Percentiles rank a stretch among this genome's conserved stretches.
Evolutionary conservation across 495 filamentous ascomycete genomes (phyloP).

Genomic region (Annulohypoxylon stygium): DNA sequence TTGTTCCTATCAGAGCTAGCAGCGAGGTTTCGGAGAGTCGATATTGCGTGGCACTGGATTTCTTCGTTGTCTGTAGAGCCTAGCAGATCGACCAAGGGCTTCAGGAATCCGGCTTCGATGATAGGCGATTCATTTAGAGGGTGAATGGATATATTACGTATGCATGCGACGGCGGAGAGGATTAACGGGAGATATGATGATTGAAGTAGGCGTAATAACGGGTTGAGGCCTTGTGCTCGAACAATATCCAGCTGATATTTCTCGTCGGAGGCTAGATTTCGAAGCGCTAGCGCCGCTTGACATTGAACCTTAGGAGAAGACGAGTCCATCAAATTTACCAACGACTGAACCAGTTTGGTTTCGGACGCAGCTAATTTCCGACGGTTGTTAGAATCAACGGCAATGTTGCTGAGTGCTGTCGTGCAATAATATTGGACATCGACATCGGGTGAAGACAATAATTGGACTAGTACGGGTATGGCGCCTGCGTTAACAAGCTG

Average conservation of each 20-base stretch:
- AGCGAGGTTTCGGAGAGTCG: slow-evolving; percentile 93
- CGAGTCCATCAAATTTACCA: slow-evolving; percentile 97
- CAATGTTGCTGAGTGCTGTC: slow-evolving; percentile 97
- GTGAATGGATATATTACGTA: slow-evolving; percentile 98
- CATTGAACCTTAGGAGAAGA: slow-evolving; percentile 98
- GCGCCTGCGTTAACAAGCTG: slow-evolving; percentile 96
- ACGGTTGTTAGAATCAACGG: slow-evolving; percentile 90
- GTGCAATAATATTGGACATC: slow-evolving; percentile 99
- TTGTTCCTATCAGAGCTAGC: slow-evolving; percentile 98
- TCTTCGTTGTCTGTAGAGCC: slow-evolving; percentile 98
- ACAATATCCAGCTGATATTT: slow-evolving; percentile 99
- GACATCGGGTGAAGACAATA: slow-evolving; percentile 90
- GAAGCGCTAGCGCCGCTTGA: slow-evolving; percentile 92
- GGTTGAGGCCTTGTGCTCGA: slow-evolving; percentile 82
- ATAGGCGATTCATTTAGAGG: slow-evolving; percentile 99
- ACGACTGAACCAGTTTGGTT: slow-evolving; percentile 86
- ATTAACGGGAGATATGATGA: slow-evolving; percentile 96
- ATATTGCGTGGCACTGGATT: slow-evolving; percentile 98
- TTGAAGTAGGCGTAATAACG: slow-evolving; percentile 88
- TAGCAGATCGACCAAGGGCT: slow-evolving; percentile 91
- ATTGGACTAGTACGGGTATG: slow-evolving; percentile 94
- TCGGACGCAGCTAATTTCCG: slow-evolving; percentile 92
- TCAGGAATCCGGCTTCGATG: slow-evolving; percentile 96
- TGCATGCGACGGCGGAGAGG: slow-evolving; percentile 96
- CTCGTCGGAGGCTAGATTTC: slow-evolving; percentile 97